Evolutionary conservation across 176 grass and related monocot genomes (phyloP).

Genomic region (Eremochloa ophiuroides): DNA sequence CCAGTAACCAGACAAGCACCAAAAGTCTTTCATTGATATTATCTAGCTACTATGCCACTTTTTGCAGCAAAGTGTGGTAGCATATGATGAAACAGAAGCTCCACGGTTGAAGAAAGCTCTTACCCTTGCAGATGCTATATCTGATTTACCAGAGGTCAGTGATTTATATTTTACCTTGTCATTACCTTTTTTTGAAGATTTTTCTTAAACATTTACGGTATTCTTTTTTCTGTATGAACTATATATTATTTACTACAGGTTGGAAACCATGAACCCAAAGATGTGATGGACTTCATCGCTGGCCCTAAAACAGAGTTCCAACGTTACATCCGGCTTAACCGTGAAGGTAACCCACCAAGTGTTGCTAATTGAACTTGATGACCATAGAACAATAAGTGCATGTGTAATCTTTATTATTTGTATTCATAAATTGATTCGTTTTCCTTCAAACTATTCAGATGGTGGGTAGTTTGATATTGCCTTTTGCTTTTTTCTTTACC

Average conservation of each 20-base stretch:
- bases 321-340: conserved; percentile 37
- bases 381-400: not conserved
- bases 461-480: not conserved
- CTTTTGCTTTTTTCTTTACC: not conserved
- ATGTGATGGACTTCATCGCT: conserved; percentile 32
- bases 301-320: conserved; percentile 51
- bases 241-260: conserved; percentile 29
- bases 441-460: not conserved
- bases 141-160: conserved; percentile 49
- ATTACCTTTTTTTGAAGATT: not conserved
- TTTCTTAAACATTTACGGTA: not conserved
- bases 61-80: conserved; percentile 57
- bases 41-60: not conserved
- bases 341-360: conserved; percentile 23
- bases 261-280: conserved; percentile 40
- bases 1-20: not conserved
- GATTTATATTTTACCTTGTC: not conserved
- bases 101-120: conserved; percentile 34
- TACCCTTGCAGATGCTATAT: conserved; percentile 58
- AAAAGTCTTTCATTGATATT: not conserved
- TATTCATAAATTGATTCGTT: not conserved
- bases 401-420: not conserved
- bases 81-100: conserved; percentile 45
- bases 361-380: not conserved
- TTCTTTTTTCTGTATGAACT: not conserved